Conservation (phyloP, 2,329 filamentous ascomycete species). For the Daldinia eschscholtzii region DNA sequence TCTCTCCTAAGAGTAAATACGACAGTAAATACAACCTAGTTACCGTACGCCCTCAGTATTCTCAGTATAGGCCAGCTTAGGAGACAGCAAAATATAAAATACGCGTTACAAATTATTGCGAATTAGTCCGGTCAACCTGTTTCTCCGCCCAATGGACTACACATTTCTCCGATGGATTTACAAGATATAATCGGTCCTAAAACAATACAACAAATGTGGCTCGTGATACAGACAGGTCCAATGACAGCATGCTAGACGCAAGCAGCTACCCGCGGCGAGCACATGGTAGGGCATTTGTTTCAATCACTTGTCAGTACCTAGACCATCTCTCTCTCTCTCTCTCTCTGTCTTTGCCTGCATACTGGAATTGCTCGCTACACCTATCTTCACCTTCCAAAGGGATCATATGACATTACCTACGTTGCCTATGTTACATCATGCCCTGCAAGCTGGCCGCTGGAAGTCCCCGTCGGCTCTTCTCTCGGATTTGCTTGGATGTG, state of each 20-base stretch:
- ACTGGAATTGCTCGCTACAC: conserved; percentile 15
- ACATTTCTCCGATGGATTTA: conserved; percentile 3
- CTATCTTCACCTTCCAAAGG: conserved; percentile 26
- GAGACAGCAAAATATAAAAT: background rate
- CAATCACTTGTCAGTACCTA: conserved; percentile 8
- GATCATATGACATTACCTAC: conserved; percentile 25
- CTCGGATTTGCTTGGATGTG: conserved; percentile 26
- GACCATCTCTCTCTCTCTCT: background rate
- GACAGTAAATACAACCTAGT: background rate
- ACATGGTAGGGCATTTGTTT: conserved; percentile 37
- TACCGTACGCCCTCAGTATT: background rate
- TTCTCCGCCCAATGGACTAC: conserved; percentile 1
- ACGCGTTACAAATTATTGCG: background rate
- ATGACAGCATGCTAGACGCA: conserved; percentile 39
- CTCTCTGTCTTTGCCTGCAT: background rate
- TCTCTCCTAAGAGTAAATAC: background rate
- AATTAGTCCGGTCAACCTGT: background rate
- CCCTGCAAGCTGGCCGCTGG: conserved; percentile 6
- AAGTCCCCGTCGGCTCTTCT: conserved; percentile 20
- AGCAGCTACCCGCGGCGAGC: conserved; percentile 36
- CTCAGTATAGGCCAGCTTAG: background rate
- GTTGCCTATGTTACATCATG: background rate
- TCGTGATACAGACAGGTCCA: conserved; percentile 39
- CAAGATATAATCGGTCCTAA: conserved; percentile 19
- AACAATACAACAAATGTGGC: conserved; percentile 16